Percentiles rank a stretch among this genome's conserved stretches.
Conservation (phyloP, 352 stramenopile species). For the Pythium utonaiense region DNA sequence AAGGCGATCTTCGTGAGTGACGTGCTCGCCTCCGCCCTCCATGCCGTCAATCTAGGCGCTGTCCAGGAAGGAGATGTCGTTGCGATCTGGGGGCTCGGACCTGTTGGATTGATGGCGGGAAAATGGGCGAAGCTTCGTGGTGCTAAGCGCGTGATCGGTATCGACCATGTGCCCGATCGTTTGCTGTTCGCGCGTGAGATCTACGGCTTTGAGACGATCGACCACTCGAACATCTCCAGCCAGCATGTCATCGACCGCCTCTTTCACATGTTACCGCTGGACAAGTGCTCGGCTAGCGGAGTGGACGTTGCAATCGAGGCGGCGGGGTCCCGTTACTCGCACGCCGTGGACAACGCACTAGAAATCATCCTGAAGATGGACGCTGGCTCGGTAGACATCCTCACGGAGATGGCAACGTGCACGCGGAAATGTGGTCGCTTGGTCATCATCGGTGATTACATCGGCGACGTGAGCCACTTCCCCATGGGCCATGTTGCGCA, state of each 20-base stretch:
- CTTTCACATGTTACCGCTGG: conserved; percentile 28
- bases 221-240: conserved; percentile 22
- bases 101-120: conserved; percentile 30
- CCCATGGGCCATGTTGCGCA: conserved; percentile 41
- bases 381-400: conserved; percentile 27
- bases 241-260: conserved; percentile 30
- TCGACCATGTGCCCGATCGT: conserved; percentile 33
- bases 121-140: conserved; percentile 34
- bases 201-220: conserved; percentile 35
- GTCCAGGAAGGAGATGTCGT: conserved; percentile 36
- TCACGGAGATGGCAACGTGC: conserved; percentile 30
- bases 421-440: conserved; percentile 35
- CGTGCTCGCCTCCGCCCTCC: conserved; percentile 33
- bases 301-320: conserved; percentile 44
- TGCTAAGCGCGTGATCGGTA: conserved; percentile 38
- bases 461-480: conserved; percentile 30
- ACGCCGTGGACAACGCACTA: conserved; percentile 21
- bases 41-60: conserved; percentile 30
- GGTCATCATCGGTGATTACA: conserved; percentile 33
- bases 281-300: conserved; percentile 22
- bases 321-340: conserved; percentile 28
- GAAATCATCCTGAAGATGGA: conserved; percentile 28
- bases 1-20: conserved; percentile 43
- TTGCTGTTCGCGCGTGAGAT: conserved; percentile 28
- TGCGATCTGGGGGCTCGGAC: conserved; percentile 36